phyloP scores from a whole-genome alignment of 495 filamentous ascomycete species.

The Daldinia decipiens region DNA sequence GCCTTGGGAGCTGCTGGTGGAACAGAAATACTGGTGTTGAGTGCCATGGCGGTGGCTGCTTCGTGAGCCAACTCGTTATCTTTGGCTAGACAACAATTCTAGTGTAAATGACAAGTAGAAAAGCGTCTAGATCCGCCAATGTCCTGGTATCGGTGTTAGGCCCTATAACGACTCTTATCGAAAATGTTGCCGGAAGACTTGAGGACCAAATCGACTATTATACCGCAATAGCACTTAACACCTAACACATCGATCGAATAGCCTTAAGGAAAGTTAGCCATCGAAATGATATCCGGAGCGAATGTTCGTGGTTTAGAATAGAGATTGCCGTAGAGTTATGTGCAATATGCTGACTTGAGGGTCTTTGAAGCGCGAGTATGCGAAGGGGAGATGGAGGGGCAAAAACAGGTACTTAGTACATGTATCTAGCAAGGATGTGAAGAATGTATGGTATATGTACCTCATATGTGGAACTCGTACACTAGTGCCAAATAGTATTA shows the following conservation, averaged over 20 bases:
- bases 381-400: slow-evolving; percentile 5
- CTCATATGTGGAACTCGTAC: too few species aligned
- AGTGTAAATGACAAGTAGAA: slow-evolving; percentile 4
- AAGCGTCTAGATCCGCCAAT: slow-evolving; percentile 8
- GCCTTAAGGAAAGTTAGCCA: not conserved
- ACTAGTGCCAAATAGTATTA: not conserved
- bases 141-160: not conserved
- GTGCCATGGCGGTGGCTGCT: slow-evolving; percentile 19
- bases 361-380: slow-evolving; percentile 7
- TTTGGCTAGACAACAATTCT: not conserved
- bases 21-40: not conserved
- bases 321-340: not conserved
- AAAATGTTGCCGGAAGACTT: not conserved
- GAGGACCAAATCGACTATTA: not conserved
- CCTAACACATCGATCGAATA: not conserved
- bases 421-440: not conserved
- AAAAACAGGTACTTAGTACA: slow-evolving; percentile 7
- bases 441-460: too few species aligned
- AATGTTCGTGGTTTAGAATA: not conserved
- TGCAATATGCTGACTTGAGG: slow-evolving; percentile 13
- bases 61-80: not conserved
- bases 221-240: not conserved
- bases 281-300: not conserved
- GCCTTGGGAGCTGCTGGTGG: not conserved
- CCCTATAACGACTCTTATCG: not conserved